Evolutionary conservation across 1,284 basidiomycete species (phyloP), one percentile per base, ranked within the genome.

Genomic region (Naganishia cerealis): DNA sequence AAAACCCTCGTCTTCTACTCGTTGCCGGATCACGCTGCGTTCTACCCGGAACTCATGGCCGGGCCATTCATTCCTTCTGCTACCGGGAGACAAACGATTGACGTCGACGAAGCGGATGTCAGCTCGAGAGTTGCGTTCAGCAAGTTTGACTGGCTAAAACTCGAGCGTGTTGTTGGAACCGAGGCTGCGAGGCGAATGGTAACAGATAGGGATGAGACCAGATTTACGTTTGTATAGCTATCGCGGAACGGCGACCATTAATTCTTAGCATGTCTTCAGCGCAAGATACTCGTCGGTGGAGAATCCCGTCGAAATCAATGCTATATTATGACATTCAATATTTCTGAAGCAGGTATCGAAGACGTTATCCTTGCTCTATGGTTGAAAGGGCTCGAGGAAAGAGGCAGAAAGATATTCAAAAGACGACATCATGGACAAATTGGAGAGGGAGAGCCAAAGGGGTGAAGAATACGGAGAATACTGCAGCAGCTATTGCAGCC

Each of bases 1-100:
- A 88, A 90, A 68, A 97, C 96, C 71, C 78, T 98, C 67, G 84
- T 98, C 36, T 99, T 97, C 81, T 99, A 98, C 77, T 88, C 87
- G 0, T 88, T 91, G 29, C 95, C 96, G 0, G 88, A 92, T 65
- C 92, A 98, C 78, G 85, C 92, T 0, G 86, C 89, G 71, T 99
- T 92, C 81, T 98, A 94, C 80, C 86, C 90, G 0, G 96, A 99
- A 77, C 84, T 93, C 71, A 80, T 97, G 87, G 88, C 42, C 90
- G 89, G 78, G 88, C 95, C 80, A 0, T 97, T 98, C 84, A 81
- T 93, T 53, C 73, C 73, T 3, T 73, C 74, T 8, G 86, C 90
- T n/a, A 73, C 72, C 12, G 71, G 61, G 57, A 72, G 76, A 58
- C 72, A 73, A 9, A 75, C 77, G 38, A 72, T 70, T 16, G 78